Evolutionary conservation across 768 basidiomycete genomes (phyloP).

Genomic region (Mycena kentingensis): DNA sequence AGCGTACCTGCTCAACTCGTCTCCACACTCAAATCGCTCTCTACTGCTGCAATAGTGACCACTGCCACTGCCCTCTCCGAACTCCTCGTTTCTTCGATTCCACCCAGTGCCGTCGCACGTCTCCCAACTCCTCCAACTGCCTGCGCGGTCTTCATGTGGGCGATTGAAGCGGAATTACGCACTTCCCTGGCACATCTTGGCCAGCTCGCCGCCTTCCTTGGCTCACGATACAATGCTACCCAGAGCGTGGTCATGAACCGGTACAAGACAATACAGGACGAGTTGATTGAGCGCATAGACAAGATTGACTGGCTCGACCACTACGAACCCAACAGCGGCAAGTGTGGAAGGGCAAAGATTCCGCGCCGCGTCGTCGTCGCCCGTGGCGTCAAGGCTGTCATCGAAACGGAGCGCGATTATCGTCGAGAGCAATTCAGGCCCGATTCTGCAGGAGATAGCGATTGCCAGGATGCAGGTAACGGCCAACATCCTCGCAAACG

Average conservation of each 20-base stretch:
- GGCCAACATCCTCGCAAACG: slow-evolving; percentile 29
- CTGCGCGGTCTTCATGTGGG: slow-evolving; percentile 68
- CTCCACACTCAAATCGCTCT: slow-evolving; percentile 39
- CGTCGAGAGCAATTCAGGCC: slow-evolving; percentile 42
- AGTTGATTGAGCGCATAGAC: slow-evolving; percentile 58
- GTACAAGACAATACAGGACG: slow-evolving; percentile 66
- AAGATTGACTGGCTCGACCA: slow-evolving; percentile 76
- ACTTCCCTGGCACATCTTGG: slow-evolving; percentile 53
- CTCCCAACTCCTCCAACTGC: slow-evolving; percentile 54
- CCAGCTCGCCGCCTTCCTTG: slow-evolving; percentile 61
- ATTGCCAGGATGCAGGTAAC: slow-evolving; percentile 13
- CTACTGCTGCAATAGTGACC: slow-evolving; percentile 34
- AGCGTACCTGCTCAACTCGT: slow-evolving; percentile 44
- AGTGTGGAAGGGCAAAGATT: slow-evolving; percentile 57
- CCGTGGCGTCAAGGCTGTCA: slow-evolving; percentile 66
- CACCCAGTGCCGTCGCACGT: slow-evolving; percentile 37
- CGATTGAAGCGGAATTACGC: slow-evolving; percentile 67
- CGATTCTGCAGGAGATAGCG: slow-evolving; percentile 11
- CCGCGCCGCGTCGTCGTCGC: slow-evolving; percentile 68
- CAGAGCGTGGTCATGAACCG: slow-evolving; percentile 64
- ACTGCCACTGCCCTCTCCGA: slow-evolving; percentile 50
- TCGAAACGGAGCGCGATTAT: slow-evolving; percentile 68
- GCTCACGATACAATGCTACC: slow-evolving; percentile 48
- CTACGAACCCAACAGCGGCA: slow-evolving; percentile 50
- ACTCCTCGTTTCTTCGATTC: slow-evolving; percentile 41